Conservation (phyloP, 1,284 basidiomycete genomes). For the Agroathelia rolfsii region DNA sequence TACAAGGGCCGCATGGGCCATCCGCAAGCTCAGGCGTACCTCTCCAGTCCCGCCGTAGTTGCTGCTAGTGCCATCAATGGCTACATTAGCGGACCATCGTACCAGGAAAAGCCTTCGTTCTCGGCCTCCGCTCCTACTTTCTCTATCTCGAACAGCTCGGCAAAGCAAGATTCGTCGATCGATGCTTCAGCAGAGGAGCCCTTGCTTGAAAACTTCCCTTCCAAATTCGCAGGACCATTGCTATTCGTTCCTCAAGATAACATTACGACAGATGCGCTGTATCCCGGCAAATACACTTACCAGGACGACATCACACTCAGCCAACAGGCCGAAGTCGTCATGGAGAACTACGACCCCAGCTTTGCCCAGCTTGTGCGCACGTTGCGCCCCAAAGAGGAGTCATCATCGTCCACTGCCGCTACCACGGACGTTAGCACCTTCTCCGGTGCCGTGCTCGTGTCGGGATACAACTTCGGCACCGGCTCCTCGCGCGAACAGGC, state of each 20-base stretch:
- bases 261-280: conserved; percentile 96
- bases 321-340: conserved; percentile 92
- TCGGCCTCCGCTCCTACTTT: conserved; percentile 47
- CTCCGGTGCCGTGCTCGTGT: conserved; percentile 71
- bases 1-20: conserved; percentile 99
- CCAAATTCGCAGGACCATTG: conserved; percentile 73
- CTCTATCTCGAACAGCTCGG: conserved; percentile 35
- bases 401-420: conserved; percentile 11
- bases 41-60: conserved; percentile 94
- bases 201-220: conserved; percentile 75
- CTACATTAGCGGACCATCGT: conserved; percentile 78
- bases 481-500: conserved; percentile 99
- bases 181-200: conserved; percentile 36
- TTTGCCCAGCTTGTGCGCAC: conserved; percentile 74
- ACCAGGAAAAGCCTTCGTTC: conserved; percentile 49
- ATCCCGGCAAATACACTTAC: conserved; percentile 99
- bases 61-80: conserved; percentile 92
- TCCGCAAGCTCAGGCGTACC: conserved; percentile 90
- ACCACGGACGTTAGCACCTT: conserved; percentile 22
- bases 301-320: conserved; percentile 97
- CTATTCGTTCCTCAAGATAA: conserved; percentile 96
- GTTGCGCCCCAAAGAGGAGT: conserved; percentile 29
- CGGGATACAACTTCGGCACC: conserved; percentile 98
- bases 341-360: conserved; percentile 95
- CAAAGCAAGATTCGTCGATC: conserved; percentile 16